Base-by-base conservation (phyloP, 768 basidiomycete species). In the Boletus tylopilopsis region DNA sequence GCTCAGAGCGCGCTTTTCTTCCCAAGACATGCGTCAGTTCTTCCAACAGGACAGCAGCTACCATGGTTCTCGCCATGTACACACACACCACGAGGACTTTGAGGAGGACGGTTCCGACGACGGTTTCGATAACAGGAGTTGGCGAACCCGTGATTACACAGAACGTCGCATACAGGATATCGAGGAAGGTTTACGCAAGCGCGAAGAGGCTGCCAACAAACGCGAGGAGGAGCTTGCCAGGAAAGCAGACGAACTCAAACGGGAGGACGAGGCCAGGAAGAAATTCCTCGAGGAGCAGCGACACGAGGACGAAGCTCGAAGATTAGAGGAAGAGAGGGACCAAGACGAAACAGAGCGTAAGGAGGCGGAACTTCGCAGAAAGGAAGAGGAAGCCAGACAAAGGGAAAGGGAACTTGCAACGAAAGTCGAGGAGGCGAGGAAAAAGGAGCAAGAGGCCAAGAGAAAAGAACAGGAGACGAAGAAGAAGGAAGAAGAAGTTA, bases 191-290 rank as follows among this genome's bases (percentile, higher is more conserved):
- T 49, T 60, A 43, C 64, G 55, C 42, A 64, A 50, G 55, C 66
- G 61, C 42, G 67, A 71, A 42, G 66, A 68, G 30, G 70, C 71
- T 12, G 71, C 64, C 15, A 61, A 36, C 27, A 58, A 55, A 42
- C 67, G 63, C 5, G 70, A 72, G 46, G 68, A 67, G 29, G 67
- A 68, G 5, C 49, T 69, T 29, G 64, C 58, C 52, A 66, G 49
- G 56, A 70, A 59, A 40, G 73, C 67, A 23, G 72, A 72, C 16
- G 75, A 75, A 23, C 59, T 66, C 2, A 58, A 48, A 45, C 59
- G 61, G 2, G 64, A 68, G 50, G 66, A 66, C 11, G 63, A 58
- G n/a, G 59, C 57, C n/a, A 59, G 55, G 41, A 57, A 40, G 38
- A 64, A 54, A 50, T 46, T 19, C 21, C 25, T 60, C 25, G 70